Evolutionary conservation across 768 basidiomycete genomes (phyloP), one percentile per base, ranked within the genome.

Genomic region (Brasilioporus rufonigricans): DNA sequence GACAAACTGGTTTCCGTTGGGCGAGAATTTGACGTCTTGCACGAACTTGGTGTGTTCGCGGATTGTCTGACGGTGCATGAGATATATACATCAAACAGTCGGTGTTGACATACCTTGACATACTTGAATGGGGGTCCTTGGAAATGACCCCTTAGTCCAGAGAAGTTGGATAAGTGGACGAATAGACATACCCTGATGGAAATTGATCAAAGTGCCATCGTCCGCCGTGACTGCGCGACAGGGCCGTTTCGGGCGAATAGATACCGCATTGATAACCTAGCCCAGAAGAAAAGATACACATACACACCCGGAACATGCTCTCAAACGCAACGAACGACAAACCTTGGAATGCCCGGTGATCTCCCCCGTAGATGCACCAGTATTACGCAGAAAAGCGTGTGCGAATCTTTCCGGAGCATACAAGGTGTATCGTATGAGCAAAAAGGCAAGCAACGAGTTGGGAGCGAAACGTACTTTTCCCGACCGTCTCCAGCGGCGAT

Each of bases 271-370:
- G 68, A 98, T 82, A 4, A 80, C 76, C 90, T 93, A 58, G 40
- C 12, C 33, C 40, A 41, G 27, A 29, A 29, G 26, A 41, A 27
- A 44, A 40, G 24, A 9, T n/a, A n/a, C n/a, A 36, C 3, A 40
- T 54, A 12, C 4, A 44, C 40, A n/a, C 16, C 27, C 27, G 4
- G 6, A 24, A 32, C n/a, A 26, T 35, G 26, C 13, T 13, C 3
- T 1, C 14, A 16, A 32, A 40, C 6, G 11, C 38, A 12, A 31
- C 43, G 32, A 21, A 44, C 23, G 10, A 38, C 63, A 5, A 51
- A 87, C 91, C 80, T 98, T 98, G 47, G 85, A 84, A 68, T 98
- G 95, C 0, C 95, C 95, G 13, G 79, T 79, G 56, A 98, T 92
- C 56, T 93, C 92, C 9, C 95, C 96, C 2, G 86, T 87, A 0